Evolutionary conservation across 2,329 filamentous ascomycete genomes (phyloP), one percentile per base, ranked within the genome.

Genomic region (Aspergillus unguis): DNA sequence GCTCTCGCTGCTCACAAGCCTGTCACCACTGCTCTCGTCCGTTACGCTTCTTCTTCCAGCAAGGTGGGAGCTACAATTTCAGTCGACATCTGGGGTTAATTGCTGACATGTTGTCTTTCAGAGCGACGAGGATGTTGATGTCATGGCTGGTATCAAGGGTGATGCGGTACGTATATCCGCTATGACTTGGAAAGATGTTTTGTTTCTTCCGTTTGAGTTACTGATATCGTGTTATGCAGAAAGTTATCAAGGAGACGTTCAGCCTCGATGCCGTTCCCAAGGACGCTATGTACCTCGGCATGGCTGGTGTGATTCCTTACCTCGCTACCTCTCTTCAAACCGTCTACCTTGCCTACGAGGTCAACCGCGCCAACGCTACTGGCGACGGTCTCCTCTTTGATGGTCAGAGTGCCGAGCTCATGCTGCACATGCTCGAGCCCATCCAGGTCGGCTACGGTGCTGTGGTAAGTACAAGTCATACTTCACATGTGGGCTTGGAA

Each of bases 391-490:
- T 87, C 46, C 67, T 91, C 40, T 80, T 94, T 66, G 83, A 77
- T 58, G 84, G 85, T 45, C 83, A 90, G 45, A 86, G 82, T 2
- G 91, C 91, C 2, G 83, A 85, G 55, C 75, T 87, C 26, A 77
- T 90, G 50, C 80, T 96, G 7, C 81, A 86, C 59, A 70, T 90
- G 11, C 78, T 96, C 29, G 91, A 96, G 74, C 91, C 91, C 9
- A 75, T 96, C 48, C 92, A 96, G 72, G 81, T 96, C 50, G 92
- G 90, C 54, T 96, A 95, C 64, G 92, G 92, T 50, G 92, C 92
- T 44, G 84, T 95, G 53, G 85, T 87, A 76, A 71, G 84, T 79
- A 37, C 29, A 43, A 44, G 41, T 7, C 8, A 27, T 11, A 42
- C 37, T 6, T 6, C 4, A 45, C 32, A 27, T 27, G 36, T 23